These are phyloP conservation scores for Pseudopyricularia javanii DNA, from an alignment of 2,329 filamentous ascomycete genomes.

Conservation along the genomic window DNA sequence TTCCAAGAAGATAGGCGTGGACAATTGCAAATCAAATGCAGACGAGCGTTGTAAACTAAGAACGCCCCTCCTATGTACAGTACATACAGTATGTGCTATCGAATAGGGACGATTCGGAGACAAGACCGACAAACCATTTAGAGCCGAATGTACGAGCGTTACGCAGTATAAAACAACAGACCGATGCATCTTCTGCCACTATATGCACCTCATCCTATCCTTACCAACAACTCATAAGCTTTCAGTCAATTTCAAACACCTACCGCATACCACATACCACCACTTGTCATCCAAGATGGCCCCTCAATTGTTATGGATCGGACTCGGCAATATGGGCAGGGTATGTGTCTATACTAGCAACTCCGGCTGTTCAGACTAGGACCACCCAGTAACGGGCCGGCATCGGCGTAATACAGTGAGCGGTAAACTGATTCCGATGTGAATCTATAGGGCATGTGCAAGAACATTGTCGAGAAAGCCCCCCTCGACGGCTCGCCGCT, in stretches of 20 bases:
- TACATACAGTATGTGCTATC: not conserved
- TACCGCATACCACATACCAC: no score
- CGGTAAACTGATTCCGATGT: not conserved
- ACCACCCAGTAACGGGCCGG: no score
- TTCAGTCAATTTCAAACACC: not conserved
- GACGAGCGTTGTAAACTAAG: no score
- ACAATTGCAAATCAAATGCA: no score
- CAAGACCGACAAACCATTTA: not conserved
- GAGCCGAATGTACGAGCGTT: not conserved
- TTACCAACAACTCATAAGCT: no score
- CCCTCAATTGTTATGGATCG: constrained; percentile 61
- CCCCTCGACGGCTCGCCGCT: constrained; percentile 53
- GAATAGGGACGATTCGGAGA: not conserved
- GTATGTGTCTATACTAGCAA: constrained; percentile 30
- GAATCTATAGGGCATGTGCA: constrained; percentile 58
- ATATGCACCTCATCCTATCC: no score
- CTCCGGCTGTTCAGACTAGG: no score
- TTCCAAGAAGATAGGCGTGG: no score
- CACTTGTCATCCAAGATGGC: constrained; percentile 28
- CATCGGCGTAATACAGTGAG: not conserved
- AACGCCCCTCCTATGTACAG: not conserved
- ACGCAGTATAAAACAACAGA: not conserved
- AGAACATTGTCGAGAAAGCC: constrained; percentile 72
- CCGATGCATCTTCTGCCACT: not conserved
- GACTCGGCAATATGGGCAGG: constrained; percentile 79